These are phyloP conservation scores for Alternaria arbusti DNA, from an alignment of 2,329 filamentous ascomycete species.

Conservation along the genomic window DNA sequence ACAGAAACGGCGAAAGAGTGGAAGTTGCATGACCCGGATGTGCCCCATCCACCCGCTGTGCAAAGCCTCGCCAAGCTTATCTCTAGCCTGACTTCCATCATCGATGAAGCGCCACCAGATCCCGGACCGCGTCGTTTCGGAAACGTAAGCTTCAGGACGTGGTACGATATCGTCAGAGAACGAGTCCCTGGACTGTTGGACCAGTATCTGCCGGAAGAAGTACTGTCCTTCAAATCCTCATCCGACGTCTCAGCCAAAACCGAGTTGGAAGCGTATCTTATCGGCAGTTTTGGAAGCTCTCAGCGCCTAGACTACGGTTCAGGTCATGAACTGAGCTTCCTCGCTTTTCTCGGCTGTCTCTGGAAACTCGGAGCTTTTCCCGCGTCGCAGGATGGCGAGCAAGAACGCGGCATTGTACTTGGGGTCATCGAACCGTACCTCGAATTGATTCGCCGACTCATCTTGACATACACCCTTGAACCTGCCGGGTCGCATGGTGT, in stretches of 20 bases:
- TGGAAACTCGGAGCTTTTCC: constrained; percentile 89
- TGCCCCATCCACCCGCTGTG: constrained; percentile 64
- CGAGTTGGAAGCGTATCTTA: constrained; percentile 79
- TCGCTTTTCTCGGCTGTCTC: constrained; percentile 86
- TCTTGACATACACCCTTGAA: constrained; percentile 89
- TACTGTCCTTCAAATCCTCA: constrained; percentile 48
- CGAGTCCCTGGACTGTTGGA: constrained; percentile 63
- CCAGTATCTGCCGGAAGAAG: constrained; percentile 60
- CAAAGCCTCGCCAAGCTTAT: constrained; percentile 71
- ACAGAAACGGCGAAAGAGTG: constrained; percentile 60
- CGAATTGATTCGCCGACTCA: constrained; percentile 79
- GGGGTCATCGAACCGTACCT: constrained; percentile 86
- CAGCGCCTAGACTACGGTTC: constrained; percentile 95
- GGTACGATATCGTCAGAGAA: constrained; percentile 74
- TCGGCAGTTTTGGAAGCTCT: constrained; percentile 85
- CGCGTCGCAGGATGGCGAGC: constrained; percentile 59
- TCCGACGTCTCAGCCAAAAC: constrained; percentile 58
- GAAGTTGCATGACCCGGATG: constrained; percentile 52
- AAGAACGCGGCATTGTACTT: constrained; percentile 81
- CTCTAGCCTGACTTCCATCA: too few species aligned
- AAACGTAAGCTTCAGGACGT: constrained; percentile 87
- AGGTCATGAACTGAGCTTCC: constrained; percentile 92
- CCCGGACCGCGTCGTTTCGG: constrained; percentile 88
- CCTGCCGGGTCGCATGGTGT: constrained; percentile 96
- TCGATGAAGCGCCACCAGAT: constrained; percentile 80